phyloP scores from a whole-genome alignment of 305 asterid species.

The Rubia peregrina region DNA sequence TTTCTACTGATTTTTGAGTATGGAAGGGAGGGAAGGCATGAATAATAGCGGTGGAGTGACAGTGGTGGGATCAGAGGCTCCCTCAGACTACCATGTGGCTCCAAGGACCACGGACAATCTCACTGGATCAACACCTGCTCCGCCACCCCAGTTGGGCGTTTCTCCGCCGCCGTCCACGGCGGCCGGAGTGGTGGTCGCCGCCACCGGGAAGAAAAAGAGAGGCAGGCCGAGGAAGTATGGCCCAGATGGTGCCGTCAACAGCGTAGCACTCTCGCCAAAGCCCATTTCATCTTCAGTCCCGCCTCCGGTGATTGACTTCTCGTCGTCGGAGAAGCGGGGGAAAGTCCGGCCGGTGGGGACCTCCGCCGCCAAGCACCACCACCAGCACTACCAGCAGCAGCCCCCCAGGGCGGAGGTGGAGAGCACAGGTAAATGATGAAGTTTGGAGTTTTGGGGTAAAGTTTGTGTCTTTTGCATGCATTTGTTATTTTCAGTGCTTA shows the following conservation, averaged over 20 bases:
- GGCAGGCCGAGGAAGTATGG: slow-evolving; percentile 88
- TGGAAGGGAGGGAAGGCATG: slow-evolving; percentile 45
- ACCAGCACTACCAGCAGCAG: slow-evolving; percentile 29
- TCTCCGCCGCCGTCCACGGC: slow-evolving; percentile 29
- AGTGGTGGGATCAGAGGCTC: slow-evolving; percentile 90
- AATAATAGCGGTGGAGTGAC: slow-evolving; percentile 54
- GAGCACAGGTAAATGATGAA: slow-evolving; percentile 37
- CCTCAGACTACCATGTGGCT: slow-evolving; percentile 70
- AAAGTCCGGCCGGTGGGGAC: slow-evolving; percentile 51
- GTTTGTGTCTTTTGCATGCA: slow-evolving; percentile 4
- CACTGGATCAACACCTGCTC: slow-evolving; percentile 40
- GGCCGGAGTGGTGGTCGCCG: slow-evolving; percentile 19
- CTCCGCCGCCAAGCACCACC: slow-evolving; percentile 27
- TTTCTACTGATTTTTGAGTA: slow-evolving; percentile 17
- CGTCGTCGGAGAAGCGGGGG: slow-evolving; percentile 57
- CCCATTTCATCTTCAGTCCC: slow-evolving; percentile 74
- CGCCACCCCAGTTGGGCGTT: slow-evolving; percentile 22
- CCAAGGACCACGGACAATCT: slow-evolving; percentile 50
- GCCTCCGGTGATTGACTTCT: slow-evolving; percentile 80
- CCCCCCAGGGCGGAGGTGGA: slow-evolving; percentile 37
- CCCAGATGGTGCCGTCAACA: slow-evolving; percentile 57
- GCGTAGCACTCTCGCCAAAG: slow-evolving; percentile 50
- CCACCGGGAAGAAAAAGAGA: slow-evolving; percentile 59
- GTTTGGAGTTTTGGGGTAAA: slow-evolving; percentile 8
- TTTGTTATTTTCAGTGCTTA: slow-evolving; percentile 1